Conservation (phyloP, 2,329 filamentous ascomycete genomes). For the Xylaria sp. region DNA sequence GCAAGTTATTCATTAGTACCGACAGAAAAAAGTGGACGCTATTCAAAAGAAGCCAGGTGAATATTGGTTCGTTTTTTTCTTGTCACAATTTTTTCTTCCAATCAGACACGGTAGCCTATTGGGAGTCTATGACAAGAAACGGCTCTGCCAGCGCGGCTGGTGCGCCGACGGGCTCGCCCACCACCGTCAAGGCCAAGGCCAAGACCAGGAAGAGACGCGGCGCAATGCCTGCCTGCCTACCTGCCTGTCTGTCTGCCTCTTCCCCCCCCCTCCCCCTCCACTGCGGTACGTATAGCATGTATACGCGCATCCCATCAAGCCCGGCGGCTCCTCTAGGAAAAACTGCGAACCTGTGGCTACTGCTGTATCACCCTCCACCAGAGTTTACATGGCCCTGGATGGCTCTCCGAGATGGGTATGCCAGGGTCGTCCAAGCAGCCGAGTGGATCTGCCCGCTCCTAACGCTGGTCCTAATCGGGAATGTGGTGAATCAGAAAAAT, state of each 20-base stretch:
- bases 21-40: slow-evolving; percentile 43
- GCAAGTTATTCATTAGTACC: slow-evolving; percentile 44
- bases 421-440: slow-evolving; percentile 39
- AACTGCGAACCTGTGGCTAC: slow-evolving; percentile 38
- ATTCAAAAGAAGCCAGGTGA: slow-evolving; percentile 33
- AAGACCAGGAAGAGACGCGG: slow-evolving; percentile 23
- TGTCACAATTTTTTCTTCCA: slow-evolving; percentile 45
- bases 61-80: slow-evolving; percentile 43
- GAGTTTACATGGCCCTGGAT: slow-evolving; percentile 40
- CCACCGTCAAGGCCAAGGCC: neutral
- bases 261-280: neutral
- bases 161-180: slow-evolving; percentile 39
- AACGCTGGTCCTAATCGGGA: slow-evolving; percentile 49
- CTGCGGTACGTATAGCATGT: slow-evolving; percentile 21
- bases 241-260: neutral
- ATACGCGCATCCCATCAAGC: slow-evolving; percentile 25
- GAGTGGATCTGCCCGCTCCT: slow-evolving; percentile 46
- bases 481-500: slow-evolving; percentile 46
- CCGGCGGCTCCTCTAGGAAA: slow-evolving; percentile 27
- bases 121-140: slow-evolving; percentile 35
- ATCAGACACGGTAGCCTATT: slow-evolving; percentile 36
- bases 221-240: slow-evolving; percentile 19
- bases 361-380: slow-evolving; percentile 46
- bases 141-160: slow-evolving; percentile 41
- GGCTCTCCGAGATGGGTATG: slow-evolving; percentile 43